Conservation (phyloP, 331 rosid species). For the Dryas integrifolia region DNA sequence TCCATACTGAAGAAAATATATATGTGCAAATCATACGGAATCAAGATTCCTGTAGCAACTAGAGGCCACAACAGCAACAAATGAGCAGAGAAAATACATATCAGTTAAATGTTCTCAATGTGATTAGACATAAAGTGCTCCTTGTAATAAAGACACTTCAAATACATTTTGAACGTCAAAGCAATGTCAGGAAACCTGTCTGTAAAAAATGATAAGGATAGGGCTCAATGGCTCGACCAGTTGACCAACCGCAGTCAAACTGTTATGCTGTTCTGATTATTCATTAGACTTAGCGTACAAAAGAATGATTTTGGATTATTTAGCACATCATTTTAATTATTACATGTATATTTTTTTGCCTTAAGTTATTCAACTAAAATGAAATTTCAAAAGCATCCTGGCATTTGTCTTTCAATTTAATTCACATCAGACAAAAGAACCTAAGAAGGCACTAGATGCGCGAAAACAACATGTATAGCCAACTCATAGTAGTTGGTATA, state of each 20-base stretch:
- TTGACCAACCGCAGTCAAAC: neutral
- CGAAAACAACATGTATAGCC: neutral
- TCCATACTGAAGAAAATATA: neutral
- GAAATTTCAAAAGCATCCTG: neutral
- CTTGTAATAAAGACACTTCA: neutral
- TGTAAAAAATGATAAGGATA: neutral
- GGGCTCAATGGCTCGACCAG: neutral
- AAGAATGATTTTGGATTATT: neutral
- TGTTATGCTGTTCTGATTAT: neutral
- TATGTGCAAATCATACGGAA: neutral
- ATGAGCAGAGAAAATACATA: neutral
- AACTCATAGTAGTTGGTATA: neutral
- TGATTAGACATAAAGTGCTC: neutral
- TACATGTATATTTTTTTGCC: neutral
- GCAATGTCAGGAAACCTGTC: neutral
- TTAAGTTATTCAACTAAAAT: neutral
- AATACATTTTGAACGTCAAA: conserved; percentile 1
- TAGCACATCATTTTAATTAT: neutral
- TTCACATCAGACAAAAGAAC: neutral
- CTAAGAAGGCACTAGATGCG: neutral
- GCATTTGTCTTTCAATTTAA: too few species aligned
- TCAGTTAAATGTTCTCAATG: neutral
- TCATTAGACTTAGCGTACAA: neutral
- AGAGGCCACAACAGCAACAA: neutral
- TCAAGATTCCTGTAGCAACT: conserved; percentile 1